phyloP scores from a whole-genome alignment of 164 flowering plant genomes.

The Echeveria elegans region DNA sequence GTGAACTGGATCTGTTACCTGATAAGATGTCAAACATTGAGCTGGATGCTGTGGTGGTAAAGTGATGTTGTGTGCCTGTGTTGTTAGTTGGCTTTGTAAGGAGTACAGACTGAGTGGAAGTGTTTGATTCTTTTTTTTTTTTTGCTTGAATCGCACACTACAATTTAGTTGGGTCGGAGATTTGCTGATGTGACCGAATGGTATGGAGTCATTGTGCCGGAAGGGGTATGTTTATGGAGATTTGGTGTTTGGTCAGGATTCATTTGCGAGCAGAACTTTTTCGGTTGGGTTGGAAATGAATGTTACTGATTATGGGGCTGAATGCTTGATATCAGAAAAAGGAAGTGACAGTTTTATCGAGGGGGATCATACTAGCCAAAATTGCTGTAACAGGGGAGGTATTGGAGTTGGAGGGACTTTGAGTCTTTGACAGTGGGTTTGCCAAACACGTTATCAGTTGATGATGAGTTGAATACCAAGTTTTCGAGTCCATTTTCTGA shows the following conservation, averaged over 20 bases:
- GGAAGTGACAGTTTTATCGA: background rate
- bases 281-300: constrained; percentile 31
- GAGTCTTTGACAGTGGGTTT: constrained; percentile 15
- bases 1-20: background rate
- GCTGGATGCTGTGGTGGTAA: background rate
- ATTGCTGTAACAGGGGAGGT: constrained; percentile 13
- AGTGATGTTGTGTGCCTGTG: background rate
- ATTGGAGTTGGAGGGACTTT: no score
- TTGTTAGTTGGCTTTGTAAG: background rate
- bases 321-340: constrained; percentile 13
- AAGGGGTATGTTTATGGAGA: constrained; percentile 36
- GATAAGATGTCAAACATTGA: no score
- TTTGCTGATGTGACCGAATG: background rate
- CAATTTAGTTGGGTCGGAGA: background rate
- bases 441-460: constrained; percentile 18
- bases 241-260: constrained; percentile 19
- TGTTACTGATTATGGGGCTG: constrained; percentile 19
- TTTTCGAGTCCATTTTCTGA: constrained; percentile 31
- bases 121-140: no score
- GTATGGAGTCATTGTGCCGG: constrained; percentile 54
- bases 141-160: background rate
- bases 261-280: constrained; percentile 21
- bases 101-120: background rate
- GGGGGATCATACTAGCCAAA: constrained; percentile 11
- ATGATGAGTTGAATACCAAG: constrained; percentile 33